phyloP scores from a whole-genome alignment of 169 alveolate species.

The Haemoproteus tartakovskyi region DNA sequence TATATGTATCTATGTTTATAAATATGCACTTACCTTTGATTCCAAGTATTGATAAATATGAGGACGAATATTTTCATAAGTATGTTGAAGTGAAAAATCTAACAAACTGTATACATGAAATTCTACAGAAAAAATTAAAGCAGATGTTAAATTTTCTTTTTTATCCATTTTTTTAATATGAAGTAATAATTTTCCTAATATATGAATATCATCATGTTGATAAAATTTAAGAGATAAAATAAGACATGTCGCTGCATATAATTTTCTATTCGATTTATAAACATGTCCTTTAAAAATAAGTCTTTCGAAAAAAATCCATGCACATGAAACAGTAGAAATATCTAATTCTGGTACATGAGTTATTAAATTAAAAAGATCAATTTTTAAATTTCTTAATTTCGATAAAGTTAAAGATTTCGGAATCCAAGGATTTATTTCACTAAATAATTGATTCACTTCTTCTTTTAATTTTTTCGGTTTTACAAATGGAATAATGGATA shows the following conservation, averaged over 20 bases:
- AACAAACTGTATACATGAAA: conserved; percentile 59
- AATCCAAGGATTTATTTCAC: conserved; percentile 67
- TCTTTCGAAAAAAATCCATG: conserved; percentile 80
- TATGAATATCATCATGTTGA: conserved; percentile 76
- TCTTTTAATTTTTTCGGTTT: conserved; percentile 38
- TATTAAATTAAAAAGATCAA: conserved; percentile 68
- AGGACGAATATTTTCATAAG: conserved; percentile 62
- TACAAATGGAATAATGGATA: conserved; percentile 63
- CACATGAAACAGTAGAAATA: conserved; percentile 78
- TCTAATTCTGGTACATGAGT: conserved; percentile 69
- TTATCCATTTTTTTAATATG: conserved; percentile 67
- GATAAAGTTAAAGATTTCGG: conserved; percentile 64
- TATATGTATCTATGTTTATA: too few relatives aligned
- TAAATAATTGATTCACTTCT: conserved; percentile 59
- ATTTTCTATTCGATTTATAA: conserved; percentile 71
- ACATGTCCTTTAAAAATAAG: conserved; percentile 73
- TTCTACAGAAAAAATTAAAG: conserved; percentile 71
- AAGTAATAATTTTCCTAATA: conserved; percentile 68
- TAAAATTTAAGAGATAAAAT: conserved; percentile 75
- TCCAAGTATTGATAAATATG: conserved; percentile 78
- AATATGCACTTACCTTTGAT: conserved; percentile 38
- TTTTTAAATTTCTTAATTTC: conserved; percentile 58
- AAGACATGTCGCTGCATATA: conserved; percentile 78
- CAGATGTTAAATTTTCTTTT: conserved; percentile 67
- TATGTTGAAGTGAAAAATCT: conserved; percentile 71